Evolutionary conservation across 441 rosid species (phyloP).

Genomic region (Erysimum pusillum): DNA sequence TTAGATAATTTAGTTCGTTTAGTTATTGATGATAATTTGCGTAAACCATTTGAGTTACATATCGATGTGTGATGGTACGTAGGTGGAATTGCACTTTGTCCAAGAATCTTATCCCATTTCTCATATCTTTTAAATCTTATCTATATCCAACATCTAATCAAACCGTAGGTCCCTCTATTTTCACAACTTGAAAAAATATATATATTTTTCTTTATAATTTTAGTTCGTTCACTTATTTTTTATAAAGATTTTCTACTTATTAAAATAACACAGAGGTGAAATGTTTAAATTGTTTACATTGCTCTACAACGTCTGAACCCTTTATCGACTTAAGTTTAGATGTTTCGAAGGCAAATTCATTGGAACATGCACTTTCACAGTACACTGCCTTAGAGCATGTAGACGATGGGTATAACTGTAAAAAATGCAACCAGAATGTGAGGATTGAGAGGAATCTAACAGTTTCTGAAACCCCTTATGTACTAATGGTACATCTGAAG

Average conservation of each 20-base stretch:
- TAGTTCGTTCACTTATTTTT: not conserved
- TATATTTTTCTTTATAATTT: not conserved
- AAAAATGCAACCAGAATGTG: too few species aligned
- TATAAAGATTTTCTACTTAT: not conserved
- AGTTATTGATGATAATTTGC: not conserved
- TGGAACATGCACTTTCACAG: too few species aligned
- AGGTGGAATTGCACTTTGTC: slow-evolving; percentile 43
- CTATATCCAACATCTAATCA: slow-evolving; percentile 31
- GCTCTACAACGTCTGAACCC: too few species aligned
- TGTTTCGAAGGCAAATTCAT: too few species aligned
- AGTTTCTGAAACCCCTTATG: too few species aligned
- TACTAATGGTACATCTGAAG: too few species aligned
- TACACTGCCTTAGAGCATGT: too few species aligned
- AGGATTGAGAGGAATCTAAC: too few species aligned
- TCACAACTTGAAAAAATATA: not conserved
- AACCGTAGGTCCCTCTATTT: slow-evolving; percentile 24
- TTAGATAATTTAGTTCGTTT: not conserved
- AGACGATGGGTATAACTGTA: too few species aligned
- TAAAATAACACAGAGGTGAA: too few species aligned
- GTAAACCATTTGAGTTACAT: not conserved
- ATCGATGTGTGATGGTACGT: not conserved
- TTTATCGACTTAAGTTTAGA: too few species aligned
- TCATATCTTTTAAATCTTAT: slow-evolving; percentile 33
- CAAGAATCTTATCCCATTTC: slow-evolving; percentile 44
- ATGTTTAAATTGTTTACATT: too few species aligned